Evolutionary conservation across 73 alveolate genomes (phyloP).

Genomic region (Paramecium octaurelia): DNA sequence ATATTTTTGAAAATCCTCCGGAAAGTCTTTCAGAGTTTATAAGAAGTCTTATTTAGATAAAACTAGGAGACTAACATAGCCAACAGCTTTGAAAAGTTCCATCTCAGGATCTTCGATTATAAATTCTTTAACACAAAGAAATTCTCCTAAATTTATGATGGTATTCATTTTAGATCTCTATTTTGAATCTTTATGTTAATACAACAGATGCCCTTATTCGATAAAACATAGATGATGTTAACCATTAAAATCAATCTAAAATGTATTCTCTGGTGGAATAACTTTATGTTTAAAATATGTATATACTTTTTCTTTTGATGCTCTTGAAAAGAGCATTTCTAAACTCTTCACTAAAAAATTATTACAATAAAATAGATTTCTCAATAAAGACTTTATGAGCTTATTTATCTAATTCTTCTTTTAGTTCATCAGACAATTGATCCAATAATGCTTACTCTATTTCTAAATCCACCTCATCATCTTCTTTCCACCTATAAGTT

Average conservation of each 20-base stretch:
- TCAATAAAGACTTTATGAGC: not conserved
- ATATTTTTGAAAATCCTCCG: not conserved
- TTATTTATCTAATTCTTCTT: constrained; percentile 36
- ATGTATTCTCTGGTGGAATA: constrained; percentile 11
- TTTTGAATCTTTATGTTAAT: constrained; percentile 16
- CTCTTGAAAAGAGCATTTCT: not conserved
- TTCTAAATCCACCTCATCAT: constrained; percentile 30
- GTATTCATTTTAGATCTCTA: not conserved
- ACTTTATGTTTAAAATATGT: not conserved
- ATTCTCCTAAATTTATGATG: not conserved
- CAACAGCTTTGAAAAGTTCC: constrained; percentile 43
- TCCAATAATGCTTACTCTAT: not conserved
- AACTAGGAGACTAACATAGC: constrained; percentile 31
- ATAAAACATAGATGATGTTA: not conserved
- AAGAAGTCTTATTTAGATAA: constrained; percentile 21
- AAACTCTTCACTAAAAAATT: constrained; percentile 1
- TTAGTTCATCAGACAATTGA: constrained; percentile 31
- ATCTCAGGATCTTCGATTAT: not conserved
- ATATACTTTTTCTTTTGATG: not conserved
- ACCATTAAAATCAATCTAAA: constrained; percentile 24
- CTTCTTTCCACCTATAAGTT: constrained; percentile 44
- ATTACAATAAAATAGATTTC: not conserved
- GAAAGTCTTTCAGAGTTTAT: not conserved
- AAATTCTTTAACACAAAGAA: constrained; percentile 25
- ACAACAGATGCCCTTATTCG: not conserved